Evolutionary conservation across 306 rosid species (phyloP), one percentile per base, ranked within the genome.

Genomic region (Rosa multiflora): DNA sequence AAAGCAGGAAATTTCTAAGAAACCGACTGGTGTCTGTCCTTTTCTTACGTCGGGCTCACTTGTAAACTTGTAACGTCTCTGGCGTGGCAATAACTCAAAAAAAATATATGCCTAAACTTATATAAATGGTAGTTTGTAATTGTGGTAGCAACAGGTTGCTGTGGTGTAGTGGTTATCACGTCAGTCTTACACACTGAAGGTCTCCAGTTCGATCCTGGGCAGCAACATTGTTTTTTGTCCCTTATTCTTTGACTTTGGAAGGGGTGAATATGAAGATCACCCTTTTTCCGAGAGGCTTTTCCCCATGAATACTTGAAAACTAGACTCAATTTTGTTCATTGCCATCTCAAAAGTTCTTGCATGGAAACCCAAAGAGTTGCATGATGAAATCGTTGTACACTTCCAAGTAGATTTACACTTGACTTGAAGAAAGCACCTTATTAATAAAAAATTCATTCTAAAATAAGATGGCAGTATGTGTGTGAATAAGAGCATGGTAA

Each of bases 111-210:
- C 35, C 21, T 35, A 18, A 18, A 20, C 2, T 1, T n/a, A 15
- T 5, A 55, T 55, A 55, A 55, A 5, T 1, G 0, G 0, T 4
- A 18, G 59, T 17, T 52, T 0, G 62, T 56, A 5, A n/a, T 1
- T 0, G 0, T 0, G 0, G 4, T 1, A n/a, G 0, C 18, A 10
- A 0, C 0, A 0, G 0, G 97, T 91, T 91, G 96, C 91, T 84
- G 94, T 94, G 96, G 96, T 91, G 98, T 85, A 91, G 96, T 88
- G 96, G 96, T 94, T 88, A 91, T 90, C 96, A 90, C 96, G 97
- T 89, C 88, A 91, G 98, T 91, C 91, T 88, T 91, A 94, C 97
- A 94, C 91, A 88, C 97, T 88, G 87, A 88, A 91, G 95, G 97
- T 90, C 98, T 73, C 93, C 93, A 91, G 92, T 91, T 91, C 93